Evolutionary conservation across 805 yeast species (phyloP), one percentile per base, ranked within the genome.

Genomic region (Yamadazyma akitaensis): DNA sequence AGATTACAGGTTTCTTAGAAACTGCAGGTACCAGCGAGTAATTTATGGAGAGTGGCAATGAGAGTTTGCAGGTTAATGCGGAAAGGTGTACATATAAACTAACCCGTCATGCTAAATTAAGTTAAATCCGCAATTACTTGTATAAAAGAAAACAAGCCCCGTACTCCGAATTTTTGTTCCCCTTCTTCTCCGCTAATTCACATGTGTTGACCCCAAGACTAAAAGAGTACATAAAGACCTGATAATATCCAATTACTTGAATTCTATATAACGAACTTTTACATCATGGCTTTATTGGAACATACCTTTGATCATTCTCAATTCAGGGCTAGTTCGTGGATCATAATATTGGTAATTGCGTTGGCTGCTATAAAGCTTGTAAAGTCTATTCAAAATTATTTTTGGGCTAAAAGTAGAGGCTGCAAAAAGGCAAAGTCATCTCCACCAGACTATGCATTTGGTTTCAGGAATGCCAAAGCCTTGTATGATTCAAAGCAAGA

Each of bases 391-490:
- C 44, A 45, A 17, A 17, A 16, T 8, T 16, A 17, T 6, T 13
- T 36, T 26, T 12, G 37, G 26, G 42, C 41, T 12, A 47, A 37
- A 28, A 54, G 48, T 21, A 19, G 45, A 11, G 60, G 59, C 7
- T 54, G 58, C 19, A 45, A 51, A 19, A 35, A 38, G 11, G 40
- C 48, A 5, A 35, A 40, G 4, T 39, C 38, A 18, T 19, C 14
- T 5, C 17, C 31, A 21, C 16, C 37, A 13, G 61, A 56, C 47
- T 53, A 51, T 5, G 43, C 28, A 4, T 50, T 38, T 33, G 68
- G 70, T 1, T 54, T 64, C 41, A 42, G 42, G 19, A 25, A 48
- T 5, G 56, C 55, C 12, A 41, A 35, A 14, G 33, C 40, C 2
- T 25, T 59, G 12, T 39, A 59, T 2, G 34, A 39, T 12, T 40